A percentile compares a stretch with the other conserved stretches of the same genome.
These are phyloP conservation scores for Alternaria triticina DNA, from an alignment of 2,329 filamentous ascomycete genomes.

Conservation along the genomic window DNA sequence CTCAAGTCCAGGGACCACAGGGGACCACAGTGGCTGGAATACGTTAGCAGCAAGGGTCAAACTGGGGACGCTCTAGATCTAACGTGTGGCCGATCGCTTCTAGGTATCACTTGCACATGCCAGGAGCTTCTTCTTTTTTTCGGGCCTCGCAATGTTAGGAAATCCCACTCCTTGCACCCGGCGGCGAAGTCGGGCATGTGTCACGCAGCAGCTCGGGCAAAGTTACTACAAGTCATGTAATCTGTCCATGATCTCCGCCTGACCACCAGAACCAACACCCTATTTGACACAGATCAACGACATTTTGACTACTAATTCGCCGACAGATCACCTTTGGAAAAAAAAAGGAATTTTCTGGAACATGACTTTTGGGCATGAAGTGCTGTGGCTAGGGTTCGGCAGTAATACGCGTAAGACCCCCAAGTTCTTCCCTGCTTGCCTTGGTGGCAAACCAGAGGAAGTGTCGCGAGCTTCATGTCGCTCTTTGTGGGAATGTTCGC, in stretches of 20 bases:
- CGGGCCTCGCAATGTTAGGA: background rate
- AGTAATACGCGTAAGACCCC: background rate
- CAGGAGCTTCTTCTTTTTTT: background rate
- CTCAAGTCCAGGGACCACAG: background rate
- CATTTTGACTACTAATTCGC: background rate
- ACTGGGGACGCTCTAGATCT: background rate
- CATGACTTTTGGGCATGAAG: background rate
- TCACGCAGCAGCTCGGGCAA: background rate
- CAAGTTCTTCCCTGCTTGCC: background rate
- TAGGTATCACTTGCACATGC: background rate
- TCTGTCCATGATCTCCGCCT: background rate
- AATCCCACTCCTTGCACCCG: background rate
- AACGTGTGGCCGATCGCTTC: background rate
- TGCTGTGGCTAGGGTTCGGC: background rate
- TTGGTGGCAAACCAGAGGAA: slow-evolving; percentile 2
- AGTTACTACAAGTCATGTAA: background rate
- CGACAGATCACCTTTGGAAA: background rate
- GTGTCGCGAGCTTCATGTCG: slow-evolving; percentile 3
- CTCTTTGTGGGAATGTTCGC: background rate
- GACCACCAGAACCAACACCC: background rate
- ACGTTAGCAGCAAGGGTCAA: background rate
- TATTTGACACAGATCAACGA: background rate
- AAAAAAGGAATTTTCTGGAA: background rate
- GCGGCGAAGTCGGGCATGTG: background rate
- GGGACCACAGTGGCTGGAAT: background rate